Base-by-base conservation (phyloP, 306 rosid species). In the Cucurbita argyrosperma region DNA sequence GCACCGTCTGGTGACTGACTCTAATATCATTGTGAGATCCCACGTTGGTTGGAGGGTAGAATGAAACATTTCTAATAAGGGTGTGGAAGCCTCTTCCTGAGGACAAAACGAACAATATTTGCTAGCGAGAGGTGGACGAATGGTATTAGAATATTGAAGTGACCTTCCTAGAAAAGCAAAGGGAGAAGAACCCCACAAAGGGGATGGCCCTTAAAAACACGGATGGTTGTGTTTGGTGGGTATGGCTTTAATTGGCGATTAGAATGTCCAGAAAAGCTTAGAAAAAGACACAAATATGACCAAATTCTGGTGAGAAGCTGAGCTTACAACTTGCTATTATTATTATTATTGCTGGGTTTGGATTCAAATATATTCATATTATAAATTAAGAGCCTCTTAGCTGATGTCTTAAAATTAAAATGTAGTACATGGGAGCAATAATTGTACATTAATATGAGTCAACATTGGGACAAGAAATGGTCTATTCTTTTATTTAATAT, bases 391-490 rank as follows among this genome's bases (percentile, higher is more conserved):
- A 81, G 70, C 75, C 83, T 82, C 16, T 58, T 58, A 30, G 76
- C 80, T 78, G 77, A 65, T 10, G 4, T 56, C 58, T 79, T 83
- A 65, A 56, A 77, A 70, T 26, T 79, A 86, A 9, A 64, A 38
- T 13, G 10, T 10, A 45, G 52, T 65, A 67, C 56, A 7, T 68
- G 55, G 69, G 49, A 80, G 69, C 78, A 79, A 72, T 16, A 52
- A 71, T 76, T 74, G 76, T 54, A 55, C 37, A 82, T 62, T 40
- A 42, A 46, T 21, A 64, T 71, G 75, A 71, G 62, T 71, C 62
- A 68, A 71, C 62, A 53, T 52, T 85, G 84, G 85, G 84, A 82
- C 86, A 84, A 83, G 80, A 82, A 83, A 80, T 50, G 60, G 90
- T 85, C 78, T 77, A 80, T 73, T 76, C 76, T 30, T 39, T 23